phyloP scores from a whole-genome alignment of 192 early-diverging fungal species.

The Podila epigama region DNA sequence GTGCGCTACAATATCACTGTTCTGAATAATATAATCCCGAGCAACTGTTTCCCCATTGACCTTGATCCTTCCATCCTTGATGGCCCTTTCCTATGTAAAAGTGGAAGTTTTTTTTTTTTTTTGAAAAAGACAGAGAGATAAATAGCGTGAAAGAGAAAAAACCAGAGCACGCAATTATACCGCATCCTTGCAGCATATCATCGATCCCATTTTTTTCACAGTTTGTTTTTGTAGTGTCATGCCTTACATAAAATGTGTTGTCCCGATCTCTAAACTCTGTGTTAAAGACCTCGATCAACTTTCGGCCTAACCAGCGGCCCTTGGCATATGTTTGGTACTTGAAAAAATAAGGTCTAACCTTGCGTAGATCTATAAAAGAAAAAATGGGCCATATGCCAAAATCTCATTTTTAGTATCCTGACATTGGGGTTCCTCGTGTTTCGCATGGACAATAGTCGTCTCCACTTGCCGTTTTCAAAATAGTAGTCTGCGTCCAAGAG shows the following conservation, averaged over 20 bases:
- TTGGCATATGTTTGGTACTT: slow-evolving; percentile 86
- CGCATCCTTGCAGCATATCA: too few species aligned
- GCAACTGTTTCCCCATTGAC: slow-evolving; percentile 73
- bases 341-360: slow-evolving; percentile 87
- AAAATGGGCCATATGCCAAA: neutral
- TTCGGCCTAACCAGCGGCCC: slow-evolving; percentile 84
- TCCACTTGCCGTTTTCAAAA: slow-evolving; percentile 64
- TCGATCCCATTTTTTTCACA: neutral
- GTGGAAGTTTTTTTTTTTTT: slow-evolving; percentile 7
- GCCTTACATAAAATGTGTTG: slow-evolving; percentile 78
- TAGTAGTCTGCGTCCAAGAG: slow-evolving; percentile 58
- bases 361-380: slow-evolving; percentile 66
- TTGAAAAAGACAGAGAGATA: neutral
- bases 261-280: slow-evolving; percentile 90
- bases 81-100: slow-evolving; percentile 66
- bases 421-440: neutral
- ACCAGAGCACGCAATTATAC: too few species aligned
- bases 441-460: neutral
- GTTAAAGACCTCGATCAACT: slow-evolving; percentile 81
- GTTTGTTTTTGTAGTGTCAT: neutral
- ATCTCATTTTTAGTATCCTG: neutral
- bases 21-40: slow-evolving; percentile 70
- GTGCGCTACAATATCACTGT: slow-evolving; percentile 84
- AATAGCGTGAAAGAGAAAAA: too few species aligned
- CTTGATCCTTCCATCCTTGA: slow-evolving; percentile 80